Evolutionary conservation across 306 rosid genomes (phyloP).

Genomic region (Sphenostylis stenocarpa): DNA sequence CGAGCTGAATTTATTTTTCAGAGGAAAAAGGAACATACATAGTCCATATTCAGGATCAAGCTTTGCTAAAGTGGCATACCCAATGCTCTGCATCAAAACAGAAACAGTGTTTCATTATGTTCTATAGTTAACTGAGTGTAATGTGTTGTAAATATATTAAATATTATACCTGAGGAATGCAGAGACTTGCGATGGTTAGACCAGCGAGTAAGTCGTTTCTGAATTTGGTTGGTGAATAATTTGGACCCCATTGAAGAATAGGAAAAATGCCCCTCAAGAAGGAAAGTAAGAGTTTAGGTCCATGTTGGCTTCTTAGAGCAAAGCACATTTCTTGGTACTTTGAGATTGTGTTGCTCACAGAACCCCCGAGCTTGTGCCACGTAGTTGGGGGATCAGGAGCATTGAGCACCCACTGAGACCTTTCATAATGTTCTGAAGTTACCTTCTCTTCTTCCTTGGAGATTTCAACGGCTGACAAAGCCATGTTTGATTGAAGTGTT

Average conservation of each 20-base stretch:
- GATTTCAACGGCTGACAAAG: neutral
- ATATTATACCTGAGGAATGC: conserved; percentile 25
- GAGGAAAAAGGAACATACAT: conserved; percentile 24
- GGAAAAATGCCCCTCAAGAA: conserved; percentile 27
- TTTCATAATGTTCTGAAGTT: neutral
- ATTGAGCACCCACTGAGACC: conserved; percentile 31
- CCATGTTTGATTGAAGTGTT: conserved; percentile 33
- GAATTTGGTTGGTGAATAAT: conserved; percentile 20
- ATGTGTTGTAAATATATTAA: too few relatives aligned
- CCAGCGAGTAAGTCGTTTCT: conserved; percentile 37
- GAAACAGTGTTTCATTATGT: neutral
- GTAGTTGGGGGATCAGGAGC: conserved; percentile 31
- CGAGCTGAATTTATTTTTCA: neutral
- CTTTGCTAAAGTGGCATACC: conserved; percentile 58
- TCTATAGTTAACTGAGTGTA: too few relatives aligned
- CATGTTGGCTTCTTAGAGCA: neutral
- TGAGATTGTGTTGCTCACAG: conserved; percentile 8
- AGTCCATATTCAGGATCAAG: conserved; percentile 77
- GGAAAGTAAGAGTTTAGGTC: neutral
- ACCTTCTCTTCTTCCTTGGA: conserved; percentile 6
- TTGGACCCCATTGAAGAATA: conserved; percentile 37
- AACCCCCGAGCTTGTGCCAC: conserved; percentile 7
- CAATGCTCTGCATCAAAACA: neutral
- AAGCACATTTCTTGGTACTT: neutral
- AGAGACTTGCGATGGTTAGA: conserved; percentile 31